Percentiles rank a stretch among this genome's conserved stretches.
phyloP scores from a whole-genome alignment of 1,284 basidiomycete species.

The Rhodotorula sp. region DNA sequence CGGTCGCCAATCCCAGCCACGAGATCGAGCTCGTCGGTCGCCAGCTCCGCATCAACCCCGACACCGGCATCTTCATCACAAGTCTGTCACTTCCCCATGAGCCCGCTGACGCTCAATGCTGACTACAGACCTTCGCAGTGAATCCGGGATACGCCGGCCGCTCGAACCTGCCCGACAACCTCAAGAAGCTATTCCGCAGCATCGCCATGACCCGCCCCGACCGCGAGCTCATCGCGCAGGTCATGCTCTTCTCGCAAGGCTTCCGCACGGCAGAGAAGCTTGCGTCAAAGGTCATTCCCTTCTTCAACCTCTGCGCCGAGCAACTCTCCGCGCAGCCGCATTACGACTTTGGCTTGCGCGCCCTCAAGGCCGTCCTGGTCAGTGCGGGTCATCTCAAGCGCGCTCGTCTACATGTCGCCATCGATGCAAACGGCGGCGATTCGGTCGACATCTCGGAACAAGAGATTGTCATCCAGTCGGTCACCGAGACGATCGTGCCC shows the following conservation, averaged over 20 bases:
- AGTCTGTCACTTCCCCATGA: constrained; percentile 61
- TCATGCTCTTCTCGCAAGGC: constrained; percentile 98
- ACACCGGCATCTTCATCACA: constrained; percentile 66
- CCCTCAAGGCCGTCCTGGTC: constrained; percentile 91
- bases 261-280: constrained; percentile 95
- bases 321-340: constrained; percentile 96
- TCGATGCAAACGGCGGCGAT: constrained; percentile 40
- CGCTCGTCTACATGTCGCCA: constrained; percentile 65
- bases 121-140: constrained; percentile 60
- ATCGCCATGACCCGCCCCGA: constrained; percentile 99
- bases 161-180: constrained; percentile 92
- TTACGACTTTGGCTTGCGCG: constrained; percentile 98
- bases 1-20: constrained; percentile 74
- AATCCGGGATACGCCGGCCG: constrained; percentile 95
- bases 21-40: constrained; percentile 98
- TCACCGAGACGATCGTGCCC: constrained; percentile 98
- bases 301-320: constrained; percentile 97
- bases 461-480: constrained; percentile 96
- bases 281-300: constrained; percentile 96
- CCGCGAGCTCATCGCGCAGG: constrained; percentile 96
- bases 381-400: constrained; percentile 98
- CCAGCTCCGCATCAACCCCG: constrained; percentile 84
- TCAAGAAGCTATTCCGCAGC: constrained; percentile 88
- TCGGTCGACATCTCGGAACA: constrained; percentile 68
- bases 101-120: neutral